A percentile compares a stretch with the other conserved stretches of the same genome.
Conservation (phyloP, 176 grass and related monocot species). For the Chloris gayana region DNA sequence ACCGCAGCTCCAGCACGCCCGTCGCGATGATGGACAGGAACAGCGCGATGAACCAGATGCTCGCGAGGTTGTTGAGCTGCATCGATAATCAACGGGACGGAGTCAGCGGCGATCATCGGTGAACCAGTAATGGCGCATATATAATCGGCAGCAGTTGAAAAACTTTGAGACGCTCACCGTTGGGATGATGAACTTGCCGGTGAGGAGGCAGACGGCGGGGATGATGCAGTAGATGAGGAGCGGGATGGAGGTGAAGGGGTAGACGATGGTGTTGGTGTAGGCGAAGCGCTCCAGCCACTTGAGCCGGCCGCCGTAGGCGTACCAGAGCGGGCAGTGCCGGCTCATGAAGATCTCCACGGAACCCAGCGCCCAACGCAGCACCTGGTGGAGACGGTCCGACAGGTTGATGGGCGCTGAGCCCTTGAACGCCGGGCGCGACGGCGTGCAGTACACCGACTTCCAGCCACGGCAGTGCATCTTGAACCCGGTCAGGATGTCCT, state of each 20-base stretch:
- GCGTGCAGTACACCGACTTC: slow-evolving; percentile 92
- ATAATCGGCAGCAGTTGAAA: too few species aligned
- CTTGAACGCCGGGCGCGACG: slow-evolving; percentile 66
- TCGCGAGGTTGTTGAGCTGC: slow-evolving; percentile 85
- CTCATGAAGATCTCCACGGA: slow-evolving; percentile 97
- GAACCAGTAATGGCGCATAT: too few species aligned
- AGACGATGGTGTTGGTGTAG: slow-evolving; percentile 97
- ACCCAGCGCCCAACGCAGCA: slow-evolving; percentile 80
- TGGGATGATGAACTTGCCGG: slow-evolving; percentile 94
- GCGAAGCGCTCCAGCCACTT: slow-evolving; percentile 96
- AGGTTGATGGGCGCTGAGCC: slow-evolving; percentile 90
- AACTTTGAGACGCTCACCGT: slow-evolving; percentile 61
- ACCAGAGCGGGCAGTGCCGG: slow-evolving; percentile 93
- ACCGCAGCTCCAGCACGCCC: slow-evolving; percentile 75
- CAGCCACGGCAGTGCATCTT: slow-evolving; percentile 99
- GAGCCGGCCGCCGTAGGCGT: slow-evolving; percentile 83
- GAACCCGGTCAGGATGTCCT: slow-evolving; percentile 94
- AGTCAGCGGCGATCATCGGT: too few species aligned
- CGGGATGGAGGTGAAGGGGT: slow-evolving; percentile 94
- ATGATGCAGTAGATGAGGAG: slow-evolving; percentile 89
- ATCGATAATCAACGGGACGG: too few species aligned
- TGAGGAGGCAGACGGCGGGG: slow-evolving; percentile 87
- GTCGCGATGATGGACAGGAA: slow-evolving; percentile 93
- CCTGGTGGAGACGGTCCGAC: slow-evolving; percentile 81
- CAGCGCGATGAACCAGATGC: slow-evolving; percentile 87